Percentiles rank a stretch among this genome's conserved stretches.
phyloP scores from a whole-genome alignment of 2,329 filamentous ascomycete species.

The Clathrospora elynae region DNA sequence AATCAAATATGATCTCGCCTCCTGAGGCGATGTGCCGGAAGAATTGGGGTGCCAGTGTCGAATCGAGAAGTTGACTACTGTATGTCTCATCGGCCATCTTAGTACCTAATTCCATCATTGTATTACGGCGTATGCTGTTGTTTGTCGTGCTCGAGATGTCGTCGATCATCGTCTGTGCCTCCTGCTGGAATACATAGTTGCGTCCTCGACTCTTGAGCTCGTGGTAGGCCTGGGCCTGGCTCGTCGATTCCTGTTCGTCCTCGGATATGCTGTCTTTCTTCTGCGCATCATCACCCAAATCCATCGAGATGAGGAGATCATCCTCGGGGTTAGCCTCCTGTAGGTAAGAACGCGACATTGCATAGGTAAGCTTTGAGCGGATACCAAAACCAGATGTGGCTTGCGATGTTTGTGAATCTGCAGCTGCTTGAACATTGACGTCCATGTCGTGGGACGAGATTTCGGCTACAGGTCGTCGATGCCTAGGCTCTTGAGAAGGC shows the following conservation, averaged over 20 bases:
- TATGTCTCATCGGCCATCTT: conserved; percentile 66
- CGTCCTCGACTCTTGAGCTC: conserved; percentile 65
- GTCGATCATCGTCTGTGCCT: conserved; percentile 62
- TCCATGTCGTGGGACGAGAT: conserved; percentile 24
- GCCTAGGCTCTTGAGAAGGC: not conserved
- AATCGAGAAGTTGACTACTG: conserved; percentile 72
- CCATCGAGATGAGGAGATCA: conserved; percentile 43
- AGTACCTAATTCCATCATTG: conserved; percentile 60
- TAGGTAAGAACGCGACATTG: conserved; percentile 64
- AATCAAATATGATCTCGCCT: conserved; percentile 58
- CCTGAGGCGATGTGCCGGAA: conserved; percentile 62
- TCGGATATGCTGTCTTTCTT: conserved; percentile 42
- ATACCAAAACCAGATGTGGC: conserved; percentile 19
- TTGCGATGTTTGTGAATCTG: conserved; percentile 39
- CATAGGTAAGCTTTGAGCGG: conserved; percentile 62
- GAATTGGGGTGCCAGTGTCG: conserved; percentile 71
- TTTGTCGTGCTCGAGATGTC: conserved; percentile 58
- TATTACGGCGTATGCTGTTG: conserved; percentile 55
- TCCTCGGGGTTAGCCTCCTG: conserved; percentile 57
- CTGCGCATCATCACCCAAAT: conserved; percentile 31
- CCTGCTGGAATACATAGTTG: conserved; percentile 61
- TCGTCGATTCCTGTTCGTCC: conserved; percentile 50
- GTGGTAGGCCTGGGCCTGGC: conserved; percentile 62
- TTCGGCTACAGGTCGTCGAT: not conserved
- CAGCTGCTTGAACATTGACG: conserved; percentile 20